Percentiles rank a stretch among this genome's conserved stretches.
Conservation (phyloP, 768 basidiomycete species). For the Russula brevipes region DNA sequence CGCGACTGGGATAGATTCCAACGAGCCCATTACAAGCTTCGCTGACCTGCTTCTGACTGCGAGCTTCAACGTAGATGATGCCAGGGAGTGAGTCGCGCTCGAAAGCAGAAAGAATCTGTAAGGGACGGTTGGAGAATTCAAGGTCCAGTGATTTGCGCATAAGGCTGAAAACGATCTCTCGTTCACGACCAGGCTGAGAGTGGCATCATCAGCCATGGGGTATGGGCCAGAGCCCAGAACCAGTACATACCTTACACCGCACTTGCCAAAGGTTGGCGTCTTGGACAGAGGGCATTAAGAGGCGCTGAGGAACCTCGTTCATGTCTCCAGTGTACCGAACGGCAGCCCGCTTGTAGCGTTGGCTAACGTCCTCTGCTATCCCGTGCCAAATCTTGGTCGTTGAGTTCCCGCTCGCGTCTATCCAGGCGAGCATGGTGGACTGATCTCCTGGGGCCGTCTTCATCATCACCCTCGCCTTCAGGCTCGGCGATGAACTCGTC, state of each 20-base stretch:
- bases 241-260: conserved; percentile 68
- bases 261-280: conserved; percentile 97
- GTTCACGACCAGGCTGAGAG: conserved; percentile 78
- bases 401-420: conserved; percentile 62
- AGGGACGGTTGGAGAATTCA: conserved; percentile 69
- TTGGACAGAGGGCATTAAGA: conserved; percentile 95
- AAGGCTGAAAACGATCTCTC: conserved; percentile 88
- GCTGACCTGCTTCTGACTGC: conserved; percentile 77
- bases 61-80: conserved; percentile 95
- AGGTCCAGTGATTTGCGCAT: conserved; percentile 89
- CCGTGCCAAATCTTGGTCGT: conserved; percentile 76
- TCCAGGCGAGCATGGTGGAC: conserved; percentile 66
- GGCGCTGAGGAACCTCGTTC: conserved; percentile 86
- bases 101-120: conserved; percentile 90
- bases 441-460: conserved; percentile 44
- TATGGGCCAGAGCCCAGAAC: not conserved
- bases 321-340: conserved; percentile 84
- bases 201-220: not conserved
- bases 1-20: conserved; percentile 82
- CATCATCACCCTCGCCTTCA: conserved; percentile 63
- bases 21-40: conserved; percentile 87
- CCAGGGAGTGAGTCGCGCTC: conserved; percentile 93
- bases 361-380: conserved; percentile 75
- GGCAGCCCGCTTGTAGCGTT: conserved; percentile 67
- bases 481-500: conserved; percentile 66